Base-by-base conservation (phyloP, 768 basidiomycete genomes). In the Pleurotus citrinopileatus region DNA sequence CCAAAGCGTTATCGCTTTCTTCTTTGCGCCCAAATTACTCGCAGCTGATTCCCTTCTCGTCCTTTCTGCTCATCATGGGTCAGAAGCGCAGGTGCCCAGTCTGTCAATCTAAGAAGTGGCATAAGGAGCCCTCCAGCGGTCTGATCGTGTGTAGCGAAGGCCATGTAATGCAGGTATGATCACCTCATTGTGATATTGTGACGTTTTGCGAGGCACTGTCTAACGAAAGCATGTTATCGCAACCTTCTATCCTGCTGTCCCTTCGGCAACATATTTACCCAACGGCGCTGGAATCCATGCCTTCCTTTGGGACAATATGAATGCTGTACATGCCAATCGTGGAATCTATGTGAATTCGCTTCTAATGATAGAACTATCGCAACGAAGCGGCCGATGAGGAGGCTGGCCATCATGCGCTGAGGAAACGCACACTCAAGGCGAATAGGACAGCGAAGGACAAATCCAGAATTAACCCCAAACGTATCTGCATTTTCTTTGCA, bases 61-160 rank as follows among this genome's bases (percentile, higher is more conserved):
- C 12, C 42, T 29, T 26, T 22, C 10, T n/a, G 7, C 38, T 7
- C 17, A 13, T 29, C 23, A 86, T 89, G 87, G 79, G 83, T 3
- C 80, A 78, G 13, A 78, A 82, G 52, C 77, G 75, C 58, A 79
- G 82, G 40, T 96, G 94, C 64, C 75, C 81, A 0, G 78, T 86
- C 19, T 97, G 94, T 64, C 84, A 89, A 7, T 94, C 93, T 20
- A 82, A 81, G 46, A 82, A 87, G 65, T 97, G 93, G 93, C 84
- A 90, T 61, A 94, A 91, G 63, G 91, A 93, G 55, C 82, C 84
- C 9, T 79, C 84, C 0, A 88, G 85, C 29, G 94, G 94, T 1
- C 74, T 88, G 38, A 80, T 94, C 38, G 85, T 87, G 1, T 97
- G 94, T 68, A 89, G 85, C 59, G 94, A 97, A 64, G 94, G 94